Percentiles rank a stretch among this genome's conserved stretches.
These are phyloP conservation scores for Bipolaris bicolor DNA, from an alignment of 2,329 filamentous ascomycete genomes.

Conservation along the genomic window DNA sequence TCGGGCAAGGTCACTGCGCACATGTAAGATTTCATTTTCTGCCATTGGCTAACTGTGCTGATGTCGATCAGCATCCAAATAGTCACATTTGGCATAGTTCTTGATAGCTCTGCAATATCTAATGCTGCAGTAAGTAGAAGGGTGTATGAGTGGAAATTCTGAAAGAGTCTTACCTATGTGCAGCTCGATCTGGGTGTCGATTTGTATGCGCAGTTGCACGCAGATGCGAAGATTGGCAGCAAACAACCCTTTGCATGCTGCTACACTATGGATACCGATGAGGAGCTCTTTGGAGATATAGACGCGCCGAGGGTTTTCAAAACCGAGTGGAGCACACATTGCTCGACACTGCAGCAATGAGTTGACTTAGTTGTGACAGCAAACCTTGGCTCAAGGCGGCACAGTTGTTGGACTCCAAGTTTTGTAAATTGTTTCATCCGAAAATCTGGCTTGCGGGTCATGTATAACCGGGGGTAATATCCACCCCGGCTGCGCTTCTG, in stretches of 20 bases:
- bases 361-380: not conserved
- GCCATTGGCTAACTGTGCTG: not conserved
- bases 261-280: not conserved
- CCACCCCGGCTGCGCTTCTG: not conserved
- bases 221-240: not conserved
- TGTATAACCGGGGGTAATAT: not conserved
- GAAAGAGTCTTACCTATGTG: not conserved
- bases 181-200: not conserved
- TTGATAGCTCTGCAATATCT: constrained; percentile 1
- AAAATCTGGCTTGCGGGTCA: not conserved
- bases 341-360: not conserved
- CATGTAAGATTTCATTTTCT: not conserved
- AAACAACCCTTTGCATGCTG: not conserved
- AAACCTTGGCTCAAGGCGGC: not conserved
- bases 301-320: not conserved
- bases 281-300: not conserved
- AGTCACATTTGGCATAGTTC: constrained; percentile 3
- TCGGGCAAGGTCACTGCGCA: not conserved
- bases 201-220: not conserved
- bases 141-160: not conserved
- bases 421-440: not conserved
- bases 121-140: not conserved
- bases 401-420: not conserved
- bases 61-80: not conserved
- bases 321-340: not conserved